Conservation (phyloP, 371 early-diverging fungal genomes). For the Rhizopus stolonifer region DNA sequence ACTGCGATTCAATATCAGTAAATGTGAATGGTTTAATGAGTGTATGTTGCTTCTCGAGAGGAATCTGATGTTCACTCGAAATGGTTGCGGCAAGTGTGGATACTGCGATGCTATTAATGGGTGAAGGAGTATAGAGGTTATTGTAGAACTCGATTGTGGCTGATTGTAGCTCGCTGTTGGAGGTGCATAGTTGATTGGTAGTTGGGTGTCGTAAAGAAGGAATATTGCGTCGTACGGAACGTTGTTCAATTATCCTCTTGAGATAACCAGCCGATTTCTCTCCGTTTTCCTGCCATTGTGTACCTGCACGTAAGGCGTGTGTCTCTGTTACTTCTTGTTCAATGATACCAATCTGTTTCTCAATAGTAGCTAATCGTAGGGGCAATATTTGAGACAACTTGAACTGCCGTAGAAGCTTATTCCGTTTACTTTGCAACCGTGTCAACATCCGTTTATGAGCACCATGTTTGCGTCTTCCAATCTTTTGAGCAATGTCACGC, state of each 20-base stretch:
- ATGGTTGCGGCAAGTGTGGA: neutral
- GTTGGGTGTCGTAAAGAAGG: neutral
- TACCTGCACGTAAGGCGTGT: conserved; percentile 10
- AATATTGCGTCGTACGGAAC: neutral
- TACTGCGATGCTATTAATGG: neutral
- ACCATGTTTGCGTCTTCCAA: no score
- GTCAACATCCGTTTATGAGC: no score
- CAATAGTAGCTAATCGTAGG: no score
- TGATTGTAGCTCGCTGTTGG: neutral
- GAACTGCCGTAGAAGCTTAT: no score
- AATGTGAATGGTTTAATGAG: no score
- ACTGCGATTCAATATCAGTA: neutral
- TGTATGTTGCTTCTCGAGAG: neutral
- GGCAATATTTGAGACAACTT: no score
- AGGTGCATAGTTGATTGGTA: neutral
- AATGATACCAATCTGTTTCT: no score
- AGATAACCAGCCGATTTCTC: conserved; percentile 6
- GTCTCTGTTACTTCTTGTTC: no score
- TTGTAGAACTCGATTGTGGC: conserved; percentile 6
- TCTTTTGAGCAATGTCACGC: no score
- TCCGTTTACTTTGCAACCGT: no score
- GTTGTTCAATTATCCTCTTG: neutral
- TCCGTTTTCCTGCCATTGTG: conserved; percentile 7
- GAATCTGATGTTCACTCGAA: neutral
- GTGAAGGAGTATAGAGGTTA: conserved; percentile 4